Base-by-base conservation (phyloP, 2,329 filamentous ascomycete genomes). In the Nannizzia gypsea region DNA sequence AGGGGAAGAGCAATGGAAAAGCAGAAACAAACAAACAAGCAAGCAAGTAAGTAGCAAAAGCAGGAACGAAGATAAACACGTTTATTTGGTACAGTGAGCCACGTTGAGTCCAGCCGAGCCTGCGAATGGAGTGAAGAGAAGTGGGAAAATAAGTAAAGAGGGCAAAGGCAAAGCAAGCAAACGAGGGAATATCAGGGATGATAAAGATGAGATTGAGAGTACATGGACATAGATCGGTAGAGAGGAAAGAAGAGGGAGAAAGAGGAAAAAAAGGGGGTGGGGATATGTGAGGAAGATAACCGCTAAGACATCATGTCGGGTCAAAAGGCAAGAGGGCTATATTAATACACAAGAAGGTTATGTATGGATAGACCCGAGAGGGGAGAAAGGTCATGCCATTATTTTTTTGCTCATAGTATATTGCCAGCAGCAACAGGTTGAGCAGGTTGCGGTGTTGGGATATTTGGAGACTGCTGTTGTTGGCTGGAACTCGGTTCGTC, bases 401-500 rank as follows among this genome's bases (percentile, higher is more conserved):
- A 13, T 36, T 36, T 13, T 36, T n/a, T n/a, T n/a, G 13, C 31
- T 36, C 56, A 60, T 44, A 56, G 56, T 36, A 60, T 60, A n/a
- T 55, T 59, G n/a, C 44, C 57, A 40, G 44, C 57, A 8, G 57
- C 28, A 6, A 42, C 17, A 17, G 46, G 28, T 17, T 44, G 46
- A n/a, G 46, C 28, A 15, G 44, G 6, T 13, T 15, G 48, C 8
- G 59, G 6, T 13, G 59, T 17, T 6, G 61, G 56, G 24, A 59
- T 58, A 34, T 55, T 20, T 24, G 58, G 34, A 13, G 38, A 34
- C 26, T 26, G 24, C 8, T 36, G 31, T 2, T 36, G 31, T 36
- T 36, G 38, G 26, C 55, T 34, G 22, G 55, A 31, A n/a, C 55
- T 34, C 6, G 71, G 63, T 57, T 67, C 66, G 42, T 63, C 68